Percentiles rank a stretch among this genome's conserved stretches.
Conservation (phyloP, 176 grass and related monocot genomes). For the Poa annua region DNA sequence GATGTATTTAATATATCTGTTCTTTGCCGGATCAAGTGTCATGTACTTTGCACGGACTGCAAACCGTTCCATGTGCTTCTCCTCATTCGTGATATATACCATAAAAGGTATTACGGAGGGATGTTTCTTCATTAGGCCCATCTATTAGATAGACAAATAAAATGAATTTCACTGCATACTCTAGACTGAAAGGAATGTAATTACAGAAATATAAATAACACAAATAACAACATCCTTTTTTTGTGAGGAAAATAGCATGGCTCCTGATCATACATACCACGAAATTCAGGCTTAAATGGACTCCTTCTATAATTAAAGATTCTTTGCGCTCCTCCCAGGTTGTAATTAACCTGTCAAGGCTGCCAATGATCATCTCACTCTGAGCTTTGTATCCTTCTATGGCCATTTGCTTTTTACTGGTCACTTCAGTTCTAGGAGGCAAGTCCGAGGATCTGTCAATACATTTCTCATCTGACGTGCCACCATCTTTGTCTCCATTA, state of each 20-base stretch:
- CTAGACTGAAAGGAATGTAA: background rate
- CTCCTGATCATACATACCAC: background rate
- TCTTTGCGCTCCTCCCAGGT: conserved; percentile 11
- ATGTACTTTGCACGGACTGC: conserved; percentile 19
- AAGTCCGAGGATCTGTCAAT: background rate
- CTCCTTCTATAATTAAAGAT: conserved; percentile 13
- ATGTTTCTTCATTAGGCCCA: conserved; percentile 13
- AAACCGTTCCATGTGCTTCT: conserved; percentile 18
- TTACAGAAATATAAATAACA: background rate
- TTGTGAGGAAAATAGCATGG: conserved; percentile 6
- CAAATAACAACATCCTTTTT: background rate
- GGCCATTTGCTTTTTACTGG: conserved; percentile 5
- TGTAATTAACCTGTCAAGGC: conserved; percentile 16
- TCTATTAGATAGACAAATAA: background rate
- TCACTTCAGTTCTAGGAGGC: background rate
- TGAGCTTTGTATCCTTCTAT: conserved; percentile 14
- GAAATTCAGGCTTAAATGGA: conserved; percentile 15
- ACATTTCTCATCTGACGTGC: conserved; percentile 3
- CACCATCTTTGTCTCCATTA: conserved; percentile 6
- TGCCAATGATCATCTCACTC: conserved; percentile 14
- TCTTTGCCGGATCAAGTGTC: conserved; percentile 7
- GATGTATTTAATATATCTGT: conserved; percentile 15
- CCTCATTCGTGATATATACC: conserved; percentile 14
- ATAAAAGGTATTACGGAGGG: conserved; percentile 5
- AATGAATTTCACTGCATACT: background rate